These are phyloP conservation scores for Candida sp. DNA, from an alignment of 1,139 yeast species.

Conservation along the genomic window DNA sequence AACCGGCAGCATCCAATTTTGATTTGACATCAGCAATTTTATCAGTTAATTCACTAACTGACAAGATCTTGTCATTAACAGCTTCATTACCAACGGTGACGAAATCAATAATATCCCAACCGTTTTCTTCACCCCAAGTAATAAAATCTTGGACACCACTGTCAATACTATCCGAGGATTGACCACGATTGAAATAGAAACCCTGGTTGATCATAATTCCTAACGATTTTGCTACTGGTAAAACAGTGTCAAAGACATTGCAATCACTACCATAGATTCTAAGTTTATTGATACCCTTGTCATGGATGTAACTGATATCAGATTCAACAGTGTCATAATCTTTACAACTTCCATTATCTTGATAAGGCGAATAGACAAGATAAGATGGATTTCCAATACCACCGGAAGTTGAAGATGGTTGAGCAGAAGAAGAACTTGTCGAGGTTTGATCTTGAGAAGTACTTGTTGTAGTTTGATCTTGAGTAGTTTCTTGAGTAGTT, in stretches of 20 bases:
- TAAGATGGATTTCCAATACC: slow-evolving; percentile 43
- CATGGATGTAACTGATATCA: slow-evolving; percentile 57
- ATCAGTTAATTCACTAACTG: slow-evolving; percentile 54
- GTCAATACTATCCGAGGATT: slow-evolving; percentile 71
- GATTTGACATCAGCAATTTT: slow-evolving; percentile 65
- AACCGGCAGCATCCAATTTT: slow-evolving; percentile 63
- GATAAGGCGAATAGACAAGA: slow-evolving; percentile 80
- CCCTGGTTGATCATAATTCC: slow-evolving; percentile 85
- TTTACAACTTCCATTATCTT: slow-evolving; percentile 66
- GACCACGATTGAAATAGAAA: slow-evolving; percentile 61
- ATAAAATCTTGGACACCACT: slow-evolving; percentile 52
- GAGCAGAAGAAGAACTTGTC: slow-evolving; percentile 10
- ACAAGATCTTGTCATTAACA: slow-evolving; percentile 54
- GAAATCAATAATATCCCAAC: slow-evolving; percentile 70
- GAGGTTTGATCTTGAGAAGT: slow-evolving; percentile 6
- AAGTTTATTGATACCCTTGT: slow-evolving; percentile 60
- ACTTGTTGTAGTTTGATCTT: neutral
- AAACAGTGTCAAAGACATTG: slow-evolving; percentile 59
- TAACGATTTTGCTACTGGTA: slow-evolving; percentile 55
- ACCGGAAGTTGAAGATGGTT: slow-evolving; percentile 7
- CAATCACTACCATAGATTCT: slow-evolving; percentile 90
- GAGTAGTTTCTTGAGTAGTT: neutral
- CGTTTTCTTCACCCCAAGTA: slow-evolving; percentile 44
- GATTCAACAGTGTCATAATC: slow-evolving; percentile 44
- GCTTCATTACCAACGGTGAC: slow-evolving; percentile 91